A percentile compares a stretch with the other conserved stretches of the same genome.
Conservation (phyloP, 2,329 filamentous ascomycete genomes). For the Emericellopsis atlantica region DNA sequence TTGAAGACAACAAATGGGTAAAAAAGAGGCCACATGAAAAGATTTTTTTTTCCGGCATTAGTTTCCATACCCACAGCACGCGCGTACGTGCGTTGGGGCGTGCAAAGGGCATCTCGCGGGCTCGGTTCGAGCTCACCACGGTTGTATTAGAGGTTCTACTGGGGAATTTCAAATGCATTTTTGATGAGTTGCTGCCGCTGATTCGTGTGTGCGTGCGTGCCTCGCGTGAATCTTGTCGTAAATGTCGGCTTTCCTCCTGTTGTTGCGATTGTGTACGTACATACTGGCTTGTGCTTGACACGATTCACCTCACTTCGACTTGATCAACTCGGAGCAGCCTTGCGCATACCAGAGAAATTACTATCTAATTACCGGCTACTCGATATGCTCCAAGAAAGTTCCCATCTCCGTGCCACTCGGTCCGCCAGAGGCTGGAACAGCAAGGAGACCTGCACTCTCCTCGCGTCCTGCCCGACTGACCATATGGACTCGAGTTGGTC, state of each 20-base stretch:
- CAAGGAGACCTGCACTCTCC: constrained; percentile 9
- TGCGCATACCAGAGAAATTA: no score
- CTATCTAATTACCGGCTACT: no score
- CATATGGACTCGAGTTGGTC: no score
- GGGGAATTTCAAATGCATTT: constrained; percentile 18
- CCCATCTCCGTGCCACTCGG: not conserved
- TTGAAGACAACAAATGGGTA: constrained; percentile 12
- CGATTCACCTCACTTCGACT: constrained; percentile 3
- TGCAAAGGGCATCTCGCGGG: constrained; percentile 4
- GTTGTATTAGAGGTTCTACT: constrained; percentile 25
- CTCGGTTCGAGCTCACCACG: constrained; percentile 15
- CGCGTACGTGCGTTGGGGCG: no score
- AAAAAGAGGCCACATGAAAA: constrained; percentile 6
- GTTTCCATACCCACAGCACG: constrained; percentile 14
- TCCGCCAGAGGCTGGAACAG: not conserved
- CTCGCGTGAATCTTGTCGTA: no score
- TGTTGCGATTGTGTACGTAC: no score
- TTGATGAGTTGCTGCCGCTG: constrained; percentile 6
- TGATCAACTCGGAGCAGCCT: not conserved
- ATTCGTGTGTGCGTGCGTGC: no score
- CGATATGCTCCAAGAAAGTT: not conserved
- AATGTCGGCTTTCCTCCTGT: no score
- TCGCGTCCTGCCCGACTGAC: not conserved
- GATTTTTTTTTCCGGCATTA: constrained; percentile 6
- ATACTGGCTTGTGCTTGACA: no score